phyloP scores from a whole-genome alignment of 768 basidiomycete genomes.

The Russula earlei region DNA sequence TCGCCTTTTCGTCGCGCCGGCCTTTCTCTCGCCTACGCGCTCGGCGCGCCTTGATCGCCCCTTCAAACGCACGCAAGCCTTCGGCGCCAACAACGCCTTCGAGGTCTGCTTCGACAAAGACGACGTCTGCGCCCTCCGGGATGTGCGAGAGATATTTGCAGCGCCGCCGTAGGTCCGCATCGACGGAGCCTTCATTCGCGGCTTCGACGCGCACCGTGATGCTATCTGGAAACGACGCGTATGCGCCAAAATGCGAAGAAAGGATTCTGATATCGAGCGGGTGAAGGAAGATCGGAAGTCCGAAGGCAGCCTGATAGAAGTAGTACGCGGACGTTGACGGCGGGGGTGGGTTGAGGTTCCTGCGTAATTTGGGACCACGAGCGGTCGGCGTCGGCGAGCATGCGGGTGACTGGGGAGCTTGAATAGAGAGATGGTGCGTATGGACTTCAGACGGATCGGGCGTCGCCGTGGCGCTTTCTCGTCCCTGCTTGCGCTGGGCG shows the following conservation, averaged over 20 bases:
- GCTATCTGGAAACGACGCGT: slow-evolving; percentile 74
- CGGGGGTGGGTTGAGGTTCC: slow-evolving; percentile 78
- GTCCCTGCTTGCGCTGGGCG: slow-evolving; percentile 24
- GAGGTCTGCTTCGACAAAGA: slow-evolving; percentile 87
- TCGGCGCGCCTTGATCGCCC: slow-evolving; percentile 65
- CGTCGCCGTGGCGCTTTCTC: slow-evolving; percentile 18
- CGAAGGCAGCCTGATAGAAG: slow-evolving; percentile 92
- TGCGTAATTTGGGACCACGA: slow-evolving; percentile 49
- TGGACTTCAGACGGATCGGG: slow-evolving; percentile 36
- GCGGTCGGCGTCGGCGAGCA: slow-evolving; percentile 25
- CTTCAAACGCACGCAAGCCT: slow-evolving; percentile 76
- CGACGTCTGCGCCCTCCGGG: slow-evolving; percentile 85
- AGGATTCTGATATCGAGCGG: slow-evolving; percentile 94
- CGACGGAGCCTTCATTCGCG: slow-evolving; percentile 66
- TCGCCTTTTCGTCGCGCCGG: slow-evolving; percentile 80
- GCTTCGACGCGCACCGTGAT: slow-evolving; percentile 78
- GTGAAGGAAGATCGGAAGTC: slow-evolving; percentile 85
- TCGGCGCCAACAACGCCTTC: slow-evolving; percentile 65
- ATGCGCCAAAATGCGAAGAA: slow-evolving; percentile 70
- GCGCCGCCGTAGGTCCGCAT: slow-evolving; percentile 87
- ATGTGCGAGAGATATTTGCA: slow-evolving; percentile 94
- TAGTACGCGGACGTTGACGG: slow-evolving; percentile 87
- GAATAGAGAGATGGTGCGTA: slow-evolving; percentile 45
- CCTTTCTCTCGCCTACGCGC: slow-evolving; percentile 71
- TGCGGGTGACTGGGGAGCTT: slow-evolving; percentile 4